These are phyloP conservation scores for Penicillium crustosum DNA, from an alignment of 2,329 filamentous ascomycete species.

Conservation along the genomic window DNA sequence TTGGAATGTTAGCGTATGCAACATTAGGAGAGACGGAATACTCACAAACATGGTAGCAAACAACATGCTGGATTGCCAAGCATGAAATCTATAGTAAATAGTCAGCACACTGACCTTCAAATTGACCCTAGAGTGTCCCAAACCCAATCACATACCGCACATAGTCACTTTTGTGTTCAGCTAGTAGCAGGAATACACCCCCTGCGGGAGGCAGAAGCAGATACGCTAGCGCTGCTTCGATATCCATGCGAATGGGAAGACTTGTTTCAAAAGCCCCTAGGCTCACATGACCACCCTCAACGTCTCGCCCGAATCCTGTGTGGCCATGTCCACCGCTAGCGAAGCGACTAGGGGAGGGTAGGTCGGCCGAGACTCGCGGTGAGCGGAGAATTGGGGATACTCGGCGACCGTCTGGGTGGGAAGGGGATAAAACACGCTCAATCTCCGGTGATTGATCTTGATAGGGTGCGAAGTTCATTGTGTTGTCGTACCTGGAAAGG, in stretches of 20 bases:
- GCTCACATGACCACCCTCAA: slow-evolving; percentile 60
- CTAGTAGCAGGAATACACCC: slow-evolving; percentile 75
- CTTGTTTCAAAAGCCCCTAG: slow-evolving; percentile 83
- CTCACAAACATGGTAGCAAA: slow-evolving; percentile 68
- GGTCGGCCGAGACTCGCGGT: slow-evolving; percentile 51
- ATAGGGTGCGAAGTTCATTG: slow-evolving; percentile 95
- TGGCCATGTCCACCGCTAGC: slow-evolving; percentile 40
- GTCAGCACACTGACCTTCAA: background rate
- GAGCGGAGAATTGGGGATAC: slow-evolving; percentile 57
- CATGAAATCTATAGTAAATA: slow-evolving; percentile 70
- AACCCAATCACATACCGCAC: slow-evolving; percentile 63
- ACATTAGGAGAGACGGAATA: slow-evolving; percentile 8
- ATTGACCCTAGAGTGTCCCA: background rate
- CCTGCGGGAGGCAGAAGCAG: slow-evolving; percentile 80
- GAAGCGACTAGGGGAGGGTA: slow-evolving; percentile 44
- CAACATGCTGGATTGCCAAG: slow-evolving; percentile 86
- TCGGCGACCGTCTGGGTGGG: slow-evolving; percentile 48
- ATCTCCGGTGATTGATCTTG: slow-evolving; percentile 88
- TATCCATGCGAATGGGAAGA: slow-evolving; percentile 79
- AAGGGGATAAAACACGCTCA: slow-evolving; percentile 75
- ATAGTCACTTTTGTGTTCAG: slow-evolving; percentile 96
- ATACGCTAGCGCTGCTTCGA: slow-evolving; percentile 90
- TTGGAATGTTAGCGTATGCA: slow-evolving; percentile 8
- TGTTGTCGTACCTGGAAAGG: slow-evolving; percentile 18
- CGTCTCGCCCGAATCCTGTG: slow-evolving; percentile 42